Evolutionary conservation across 345 rosid genomes (phyloP).

Genomic region (Boechera divaricarpa): DNA sequence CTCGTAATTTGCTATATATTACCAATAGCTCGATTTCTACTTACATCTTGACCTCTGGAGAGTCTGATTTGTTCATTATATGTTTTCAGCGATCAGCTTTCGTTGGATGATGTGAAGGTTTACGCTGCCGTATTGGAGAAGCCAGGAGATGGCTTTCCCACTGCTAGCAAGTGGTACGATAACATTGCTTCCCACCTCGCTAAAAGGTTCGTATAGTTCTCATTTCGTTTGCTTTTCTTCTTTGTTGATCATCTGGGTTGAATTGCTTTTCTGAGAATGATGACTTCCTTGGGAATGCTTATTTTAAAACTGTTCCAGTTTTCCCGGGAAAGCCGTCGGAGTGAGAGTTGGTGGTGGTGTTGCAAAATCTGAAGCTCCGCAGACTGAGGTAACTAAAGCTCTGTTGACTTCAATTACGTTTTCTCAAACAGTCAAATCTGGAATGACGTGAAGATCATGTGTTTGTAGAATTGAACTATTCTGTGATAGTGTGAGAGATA

Average conservation of each 20-base stretch:
- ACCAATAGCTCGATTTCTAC: background rate
- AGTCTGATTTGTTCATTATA: background rate
- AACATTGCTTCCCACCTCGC: slow-evolving; percentile 64
- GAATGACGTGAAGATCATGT: background rate
- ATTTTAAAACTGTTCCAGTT: slow-evolving; percentile 46
- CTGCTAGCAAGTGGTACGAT: slow-evolving; percentile 80
- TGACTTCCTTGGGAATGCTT: background rate
- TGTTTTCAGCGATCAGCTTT: slow-evolving; percentile 50
- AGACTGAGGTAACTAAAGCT: slow-evolving; percentile 28
- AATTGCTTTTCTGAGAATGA: background rate
- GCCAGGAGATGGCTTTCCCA: slow-evolving; percentile 65
- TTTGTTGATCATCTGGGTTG: background rate
- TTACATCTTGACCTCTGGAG: background rate
- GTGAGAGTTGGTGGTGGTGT: slow-evolving; percentile 62
- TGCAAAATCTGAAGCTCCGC: slow-evolving; percentile 44
- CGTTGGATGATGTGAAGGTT: slow-evolving; percentile 80
- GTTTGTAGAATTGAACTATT: background rate
- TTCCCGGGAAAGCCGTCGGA: slow-evolving; percentile 79
- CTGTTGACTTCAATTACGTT: background rate
- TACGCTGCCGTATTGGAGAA: slow-evolving; percentile 69
- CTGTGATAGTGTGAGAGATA: background rate
- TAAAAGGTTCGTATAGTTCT: slow-evolving; percentile 52
- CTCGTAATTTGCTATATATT: background rate
- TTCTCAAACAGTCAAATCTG: background rate
- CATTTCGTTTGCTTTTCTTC: background rate